A percentile compares a stretch with the other conserved stretches of the same genome.
These are phyloP conservation scores for Fusarium scirpi DNA, from an alignment of 2,329 filamentous ascomycete genomes.

Conservation along the genomic window DNA sequence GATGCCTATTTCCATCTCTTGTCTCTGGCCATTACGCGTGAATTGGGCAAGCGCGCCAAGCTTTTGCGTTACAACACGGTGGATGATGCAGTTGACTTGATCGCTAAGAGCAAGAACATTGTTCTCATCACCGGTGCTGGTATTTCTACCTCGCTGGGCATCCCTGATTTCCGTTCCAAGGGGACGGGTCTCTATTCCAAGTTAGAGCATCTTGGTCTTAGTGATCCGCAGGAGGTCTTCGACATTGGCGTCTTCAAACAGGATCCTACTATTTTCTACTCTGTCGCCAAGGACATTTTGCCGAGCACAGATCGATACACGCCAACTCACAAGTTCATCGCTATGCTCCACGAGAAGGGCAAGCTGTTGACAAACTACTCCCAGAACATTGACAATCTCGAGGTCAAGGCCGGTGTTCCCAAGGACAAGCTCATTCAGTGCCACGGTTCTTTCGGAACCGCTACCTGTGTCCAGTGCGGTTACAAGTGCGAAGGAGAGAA, in stretches of 20 bases:
- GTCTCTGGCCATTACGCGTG: constrained; percentile 80
- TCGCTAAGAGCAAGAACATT: constrained; percentile 82
- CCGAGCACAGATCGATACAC: constrained; percentile 84
- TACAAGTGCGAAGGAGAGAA: constrained; percentile 78
- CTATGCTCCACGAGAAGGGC: constrained; percentile 84
- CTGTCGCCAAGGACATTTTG: constrained; percentile 89
- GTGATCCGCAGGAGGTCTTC: constrained; percentile 94
- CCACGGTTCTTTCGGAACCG: constrained; percentile 94
- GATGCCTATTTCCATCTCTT: constrained; percentile 81
- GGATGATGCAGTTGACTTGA: constrained; percentile 84
- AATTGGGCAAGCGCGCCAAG: constrained; percentile 85
- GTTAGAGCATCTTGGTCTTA: constrained; percentile 79
- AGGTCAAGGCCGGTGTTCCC: constrained; percentile 84
- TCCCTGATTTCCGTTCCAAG: constrained; percentile 96
- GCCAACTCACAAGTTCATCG: constrained; percentile 94
- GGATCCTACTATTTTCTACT: constrained; percentile 91
- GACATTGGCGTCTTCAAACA: constrained; percentile 88
- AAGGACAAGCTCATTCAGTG: constrained; percentile 91
- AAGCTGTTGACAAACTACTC: constrained; percentile 98
- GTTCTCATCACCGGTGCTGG: constrained; percentile 95
- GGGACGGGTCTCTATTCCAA: constrained; percentile 92
- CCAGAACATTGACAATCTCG: constrained; percentile 98
- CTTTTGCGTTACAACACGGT: constrained; percentile 84
- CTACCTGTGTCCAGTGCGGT: constrained; percentile 86
- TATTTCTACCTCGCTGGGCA: constrained; percentile 95